Evolutionary conservation across 2,329 filamentous ascomycete species (phyloP), one percentile per base, ranked within the genome.

Genomic region (Curvularia hawaiiensis): DNA sequence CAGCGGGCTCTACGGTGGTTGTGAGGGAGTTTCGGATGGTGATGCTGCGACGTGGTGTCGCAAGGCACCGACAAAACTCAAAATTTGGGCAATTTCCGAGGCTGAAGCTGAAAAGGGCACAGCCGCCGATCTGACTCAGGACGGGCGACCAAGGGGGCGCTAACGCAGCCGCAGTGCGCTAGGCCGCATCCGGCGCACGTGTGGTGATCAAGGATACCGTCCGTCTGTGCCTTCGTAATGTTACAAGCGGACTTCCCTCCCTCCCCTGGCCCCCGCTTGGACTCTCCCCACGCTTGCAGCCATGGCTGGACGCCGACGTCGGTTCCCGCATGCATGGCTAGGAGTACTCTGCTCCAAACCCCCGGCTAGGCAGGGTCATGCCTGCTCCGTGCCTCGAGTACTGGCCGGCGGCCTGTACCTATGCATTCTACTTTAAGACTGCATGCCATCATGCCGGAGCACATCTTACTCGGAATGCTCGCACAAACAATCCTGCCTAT

Each of bases 381-480:
- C 56, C 38, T 60, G 60, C 52, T 58, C 44, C 44, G 50, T 47
- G 30, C 52, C 52, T 56, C 52, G 52, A 57, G 48, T 58, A 65
- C 65, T 67, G 66, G 66, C 68, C 70, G 62, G 64, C 56, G 56
- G 60, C 50, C 61, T 58, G 40, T 58, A 57, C 63, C 57, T 44
- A 48, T 54, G 46, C 56, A 59, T 50, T 56, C 54, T 61, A 54
- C 44, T 65, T 69, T 68, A 70, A 69, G 66, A 69, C 61, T 63
- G 63, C 62, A 44, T 43, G 46, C 64, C 68, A 61, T 62, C 60
- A 54, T 40, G 51, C 57, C 59, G 56, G 60, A 56, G 58, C 48
- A 54, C 60, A 63, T 67, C 59, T 60, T 59, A 57, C 52, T 48
- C 60, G 60, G 57, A 55, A 68, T 68, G 66, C 61, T 45, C 62